phyloP scores from a whole-genome alignment of 345 rosid species.

The Hypericum perforatum region DNA sequence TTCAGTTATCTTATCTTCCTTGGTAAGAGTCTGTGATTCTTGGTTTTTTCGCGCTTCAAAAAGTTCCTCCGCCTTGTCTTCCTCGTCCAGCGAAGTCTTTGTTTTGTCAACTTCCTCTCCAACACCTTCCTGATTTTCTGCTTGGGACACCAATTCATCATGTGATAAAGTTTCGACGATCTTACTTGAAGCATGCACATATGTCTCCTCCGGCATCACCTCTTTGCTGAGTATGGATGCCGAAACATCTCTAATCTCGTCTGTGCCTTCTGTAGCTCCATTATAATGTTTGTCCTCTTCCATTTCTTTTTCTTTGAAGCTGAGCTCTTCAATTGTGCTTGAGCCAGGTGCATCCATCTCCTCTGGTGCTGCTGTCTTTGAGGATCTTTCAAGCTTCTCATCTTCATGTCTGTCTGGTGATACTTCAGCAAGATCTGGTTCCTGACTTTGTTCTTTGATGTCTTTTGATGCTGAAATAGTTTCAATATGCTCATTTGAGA shows the following conservation, averaged over 20 bases:
- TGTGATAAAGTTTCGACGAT: not conserved
- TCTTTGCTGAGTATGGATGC: too few relatives aligned
- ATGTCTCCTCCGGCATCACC: too few relatives aligned
- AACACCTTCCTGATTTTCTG: conserved; percentile 11
- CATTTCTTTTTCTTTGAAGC: conserved; percentile 3
- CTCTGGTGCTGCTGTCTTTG: conserved; percentile 2
- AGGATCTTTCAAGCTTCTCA: conserved; percentile 14
- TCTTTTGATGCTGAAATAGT: not conserved
- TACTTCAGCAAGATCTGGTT: not conserved
- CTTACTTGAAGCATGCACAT: conserved; percentile 3
- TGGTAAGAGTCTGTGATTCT: conserved; percentile 1
- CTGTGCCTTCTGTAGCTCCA: too few relatives aligned
- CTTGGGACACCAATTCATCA: conserved; percentile 5
- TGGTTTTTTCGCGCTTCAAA: conserved; percentile 13
- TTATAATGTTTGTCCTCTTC: not conserved
- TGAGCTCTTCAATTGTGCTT: conserved; percentile 1
- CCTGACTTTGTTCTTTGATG: not conserved
- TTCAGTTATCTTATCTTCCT: conserved; percentile 1
- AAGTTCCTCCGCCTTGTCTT: conserved; percentile 14
- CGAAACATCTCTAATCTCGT: too few relatives aligned
- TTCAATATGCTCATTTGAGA: too few relatives aligned
- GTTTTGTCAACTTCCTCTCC: conserved; percentile 7
- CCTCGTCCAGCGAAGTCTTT: conserved; percentile 5
- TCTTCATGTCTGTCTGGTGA: conserved; percentile 7
- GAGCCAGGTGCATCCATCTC: conserved; percentile 5